phyloP scores from a whole-genome alignment of 2,329 filamentous ascomycete species.

The Didymella pinodella region DNA sequence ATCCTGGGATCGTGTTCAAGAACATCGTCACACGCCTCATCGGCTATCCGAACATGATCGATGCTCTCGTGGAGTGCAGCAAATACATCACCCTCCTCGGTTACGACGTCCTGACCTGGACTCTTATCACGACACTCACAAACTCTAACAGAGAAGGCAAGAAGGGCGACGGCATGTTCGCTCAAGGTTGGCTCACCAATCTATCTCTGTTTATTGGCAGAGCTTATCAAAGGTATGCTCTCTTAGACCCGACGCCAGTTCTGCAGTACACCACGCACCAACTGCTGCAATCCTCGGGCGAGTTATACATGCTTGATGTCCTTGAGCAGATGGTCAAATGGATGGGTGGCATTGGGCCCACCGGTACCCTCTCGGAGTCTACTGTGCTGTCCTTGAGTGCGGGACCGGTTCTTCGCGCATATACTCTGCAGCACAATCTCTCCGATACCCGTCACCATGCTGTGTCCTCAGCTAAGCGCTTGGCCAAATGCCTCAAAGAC shows the following conservation, averaged over 20 bases:
- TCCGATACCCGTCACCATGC: slow-evolving; percentile 83
- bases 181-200: slow-evolving; percentile 90
- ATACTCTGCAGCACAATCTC: slow-evolving; percentile 77
- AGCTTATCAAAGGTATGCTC: slow-evolving; percentile 84
- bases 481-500: slow-evolving; percentile 80
- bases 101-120: slow-evolving; percentile 94
- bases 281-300: slow-evolving; percentile 74
- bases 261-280: slow-evolving; percentile 90
- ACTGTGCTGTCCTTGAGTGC: slow-evolving; percentile 90
- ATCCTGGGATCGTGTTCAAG: slow-evolving; percentile 89
- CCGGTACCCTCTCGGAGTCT: slow-evolving; percentile 85
- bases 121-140: slow-evolving; percentile 76
- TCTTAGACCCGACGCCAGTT: slow-evolving; percentile 83
- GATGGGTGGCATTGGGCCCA: slow-evolving; percentile 92
- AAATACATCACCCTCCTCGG: slow-evolving; percentile 92
- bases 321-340: slow-evolving; percentile 87
- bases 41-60: slow-evolving; percentile 92
- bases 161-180: slow-evolving; percentile 74
- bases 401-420: slow-evolving; percentile 77
- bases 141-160: slow-evolving; percentile 65
- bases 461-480: slow-evolving; percentile 75
- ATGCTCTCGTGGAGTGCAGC: slow-evolving; percentile 92
- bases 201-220: slow-evolving; percentile 90
- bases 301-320: slow-evolving; percentile 89
- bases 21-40: slow-evolving; percentile 91